Percentiles rank a stretch among this genome's conserved stretches.
phyloP scores from a whole-genome alignment of 768 basidiomycete species.

The Candolleomyces efflorescens region DNA sequence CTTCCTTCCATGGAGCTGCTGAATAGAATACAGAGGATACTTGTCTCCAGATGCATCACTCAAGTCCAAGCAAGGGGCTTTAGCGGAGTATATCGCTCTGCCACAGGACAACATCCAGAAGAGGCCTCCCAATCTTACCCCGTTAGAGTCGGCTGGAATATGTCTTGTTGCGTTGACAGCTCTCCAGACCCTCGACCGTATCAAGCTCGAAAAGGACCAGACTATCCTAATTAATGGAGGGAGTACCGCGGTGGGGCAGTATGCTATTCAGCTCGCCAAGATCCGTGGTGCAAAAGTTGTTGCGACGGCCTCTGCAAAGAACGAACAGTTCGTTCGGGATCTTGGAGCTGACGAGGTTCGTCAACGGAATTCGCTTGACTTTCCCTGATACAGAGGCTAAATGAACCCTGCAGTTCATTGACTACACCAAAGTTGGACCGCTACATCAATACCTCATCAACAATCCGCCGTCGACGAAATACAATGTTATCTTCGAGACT shows the following conservation, averaged over 20 bases:
- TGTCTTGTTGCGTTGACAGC: constrained; percentile 57
- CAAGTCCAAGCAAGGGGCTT: constrained; percentile 47
- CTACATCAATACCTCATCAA: constrained; percentile 41
- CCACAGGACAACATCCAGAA: constrained; percentile 33
- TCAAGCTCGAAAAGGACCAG: constrained; percentile 51
- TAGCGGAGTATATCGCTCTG: constrained; percentile 53
- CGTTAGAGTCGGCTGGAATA: constrained; percentile 58
- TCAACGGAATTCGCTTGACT: neutral
- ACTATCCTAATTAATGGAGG: constrained; percentile 69
- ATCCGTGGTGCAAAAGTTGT: constrained; percentile 54
- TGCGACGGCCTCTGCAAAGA: constrained; percentile 56
- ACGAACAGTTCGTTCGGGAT: constrained; percentile 50
- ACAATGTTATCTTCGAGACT: constrained; percentile 57
- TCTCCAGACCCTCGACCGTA: constrained; percentile 45
- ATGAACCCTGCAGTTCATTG: constrained; percentile 42
- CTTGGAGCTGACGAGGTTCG: constrained; percentile 66
- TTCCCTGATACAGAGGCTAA: neutral
- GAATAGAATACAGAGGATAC: neutral
- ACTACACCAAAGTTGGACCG: constrained; percentile 50
- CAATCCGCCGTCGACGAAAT: constrained; percentile 46
- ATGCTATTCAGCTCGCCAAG: constrained; percentile 72
- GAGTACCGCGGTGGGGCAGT: constrained; percentile 60
- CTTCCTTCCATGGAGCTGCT: neutral
- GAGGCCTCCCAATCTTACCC: constrained; percentile 47
- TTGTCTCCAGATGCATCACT: constrained; percentile 20